Conservation (phyloP, 2,329 filamentous ascomycete species). For the Myotisia sp. region DNA sequence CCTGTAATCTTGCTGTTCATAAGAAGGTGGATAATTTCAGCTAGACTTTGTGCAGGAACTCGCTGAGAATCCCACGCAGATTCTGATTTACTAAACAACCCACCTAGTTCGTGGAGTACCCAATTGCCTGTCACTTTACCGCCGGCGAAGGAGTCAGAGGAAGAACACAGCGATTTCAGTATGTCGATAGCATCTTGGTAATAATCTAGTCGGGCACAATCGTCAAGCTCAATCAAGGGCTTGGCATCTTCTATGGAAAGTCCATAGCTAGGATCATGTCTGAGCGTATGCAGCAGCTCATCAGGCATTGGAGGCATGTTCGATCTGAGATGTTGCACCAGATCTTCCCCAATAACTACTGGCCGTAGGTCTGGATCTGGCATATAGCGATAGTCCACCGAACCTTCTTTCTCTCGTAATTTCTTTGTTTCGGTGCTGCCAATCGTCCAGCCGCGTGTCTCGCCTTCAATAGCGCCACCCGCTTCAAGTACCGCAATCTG, state of each 20-base stretch:
- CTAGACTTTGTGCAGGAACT: slow-evolving; percentile 31
- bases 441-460: slow-evolving; percentile 86
- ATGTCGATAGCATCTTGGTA: slow-evolving; percentile 40
- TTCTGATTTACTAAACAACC: slow-evolving; percentile 43
- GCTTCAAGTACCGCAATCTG: slow-evolving; percentile 68
- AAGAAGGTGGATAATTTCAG: slow-evolving; percentile 32
- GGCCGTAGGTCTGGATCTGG: slow-evolving; percentile 83
- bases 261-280: slow-evolving; percentile 42
- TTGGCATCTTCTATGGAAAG: slow-evolving; percentile 71
- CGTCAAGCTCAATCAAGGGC: slow-evolving; percentile 61
- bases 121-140: slow-evolving; percentile 46
- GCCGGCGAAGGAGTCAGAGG: slow-evolving; percentile 13
- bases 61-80: slow-evolving; percentile 25
- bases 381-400: slow-evolving; percentile 98
- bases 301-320: slow-evolving; percentile 62
- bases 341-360: slow-evolving; percentile 55
- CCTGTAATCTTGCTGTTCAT: slow-evolving; percentile 36
- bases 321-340: slow-evolving; percentile 49
- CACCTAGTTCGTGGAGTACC: slow-evolving; percentile 64
- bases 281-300: slow-evolving; percentile 48
- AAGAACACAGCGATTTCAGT: slow-evolving; percentile 20
- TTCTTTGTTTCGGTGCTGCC: slow-evolving; percentile 68
- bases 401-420: slow-evolving; percentile 83
- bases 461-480: slow-evolving; percentile 62
- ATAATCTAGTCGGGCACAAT: slow-evolving; percentile 67